These are phyloP conservation scores for Apiospora sp. DNA, from an alignment of 2,329 filamentous ascomycete species.

Conservation along the genomic window DNA sequence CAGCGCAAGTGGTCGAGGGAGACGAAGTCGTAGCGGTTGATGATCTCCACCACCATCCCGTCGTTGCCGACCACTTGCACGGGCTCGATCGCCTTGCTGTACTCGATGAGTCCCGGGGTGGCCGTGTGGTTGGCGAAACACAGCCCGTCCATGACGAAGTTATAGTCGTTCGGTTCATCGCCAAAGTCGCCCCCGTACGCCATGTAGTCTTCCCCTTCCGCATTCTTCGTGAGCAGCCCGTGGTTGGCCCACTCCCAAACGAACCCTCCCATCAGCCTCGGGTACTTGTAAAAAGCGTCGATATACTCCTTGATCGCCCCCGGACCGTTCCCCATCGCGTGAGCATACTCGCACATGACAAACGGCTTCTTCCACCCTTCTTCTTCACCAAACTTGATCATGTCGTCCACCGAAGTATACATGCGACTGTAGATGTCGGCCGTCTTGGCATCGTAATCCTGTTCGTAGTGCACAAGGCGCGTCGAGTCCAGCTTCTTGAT, in stretches of 20 bases:
- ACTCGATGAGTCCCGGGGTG: constrained; percentile 60
- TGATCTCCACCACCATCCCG: constrained; percentile 52
- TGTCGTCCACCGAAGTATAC: constrained; percentile 64
- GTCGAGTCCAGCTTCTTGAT: constrained; percentile 64
- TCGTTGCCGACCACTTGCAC: constrained; percentile 59
- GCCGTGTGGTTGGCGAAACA: constrained; percentile 58
- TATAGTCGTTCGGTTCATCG: constrained; percentile 65
- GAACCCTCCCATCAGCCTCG: constrained; percentile 68
- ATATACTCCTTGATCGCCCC: constrained; percentile 73
- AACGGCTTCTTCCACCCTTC: constrained; percentile 62
- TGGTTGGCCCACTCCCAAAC: constrained; percentile 73
- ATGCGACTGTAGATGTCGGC: constrained; percentile 72
- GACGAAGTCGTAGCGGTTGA: constrained; percentile 64
- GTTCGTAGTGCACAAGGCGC: constrained; percentile 72
- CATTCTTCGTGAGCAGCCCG: constrained; percentile 53
- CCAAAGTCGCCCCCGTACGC: constrained; percentile 70
- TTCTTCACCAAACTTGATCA: constrained; percentile 49
- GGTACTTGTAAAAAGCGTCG: constrained; percentile 67
- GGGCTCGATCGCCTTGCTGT: constrained; percentile 67
- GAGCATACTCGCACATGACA: constrained; percentile 62
- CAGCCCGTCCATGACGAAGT: constrained; percentile 67
- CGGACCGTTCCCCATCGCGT: constrained; percentile 78
- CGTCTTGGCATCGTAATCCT: constrained; percentile 62
- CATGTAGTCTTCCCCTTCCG: constrained; percentile 56
- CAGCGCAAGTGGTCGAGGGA: constrained; percentile 58